Conservation (phyloP, 495 filamentous ascomycete species). For the Trichoderma parareesei region DNA sequence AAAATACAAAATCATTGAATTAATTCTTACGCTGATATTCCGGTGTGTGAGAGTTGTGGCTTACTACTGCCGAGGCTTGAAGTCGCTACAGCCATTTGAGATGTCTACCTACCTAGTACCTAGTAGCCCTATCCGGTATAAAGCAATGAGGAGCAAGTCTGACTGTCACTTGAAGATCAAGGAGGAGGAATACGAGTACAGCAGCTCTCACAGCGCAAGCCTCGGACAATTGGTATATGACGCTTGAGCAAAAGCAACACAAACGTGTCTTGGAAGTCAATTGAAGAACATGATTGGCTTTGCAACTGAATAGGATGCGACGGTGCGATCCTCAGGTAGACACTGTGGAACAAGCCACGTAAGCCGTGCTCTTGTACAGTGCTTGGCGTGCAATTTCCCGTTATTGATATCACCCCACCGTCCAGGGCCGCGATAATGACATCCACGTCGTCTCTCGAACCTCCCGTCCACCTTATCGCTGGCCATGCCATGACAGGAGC, state of each 20-base stretch:
- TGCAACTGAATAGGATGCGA: no score
- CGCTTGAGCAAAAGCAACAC: neutral
- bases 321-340: neutral
- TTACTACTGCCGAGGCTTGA: neutral
- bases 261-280: neutral
- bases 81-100: neutral
- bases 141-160: no score
- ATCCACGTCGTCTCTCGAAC: slow-evolving; percentile 3
- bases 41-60: neutral
- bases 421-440: slow-evolving; percentile 4
- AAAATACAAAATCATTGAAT: neutral
- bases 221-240: neutral
- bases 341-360: neutral
- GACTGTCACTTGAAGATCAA: no score
- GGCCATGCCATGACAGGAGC: neutral
- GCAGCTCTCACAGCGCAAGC: no score
- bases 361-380: neutral
- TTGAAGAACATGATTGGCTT: neutral
- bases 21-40: neutral
- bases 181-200: no score
- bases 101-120: no score
- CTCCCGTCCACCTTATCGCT: neutral
- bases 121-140: no score
- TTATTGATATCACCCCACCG: neutral
- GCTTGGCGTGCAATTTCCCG: neutral